A percentile compares a stretch with the other conserved stretches of the same genome.
These are phyloP conservation scores for Sugiyamaella smithiae DNA, from an alignment of 805 yeast genomes.

Conservation along the genomic window DNA sequence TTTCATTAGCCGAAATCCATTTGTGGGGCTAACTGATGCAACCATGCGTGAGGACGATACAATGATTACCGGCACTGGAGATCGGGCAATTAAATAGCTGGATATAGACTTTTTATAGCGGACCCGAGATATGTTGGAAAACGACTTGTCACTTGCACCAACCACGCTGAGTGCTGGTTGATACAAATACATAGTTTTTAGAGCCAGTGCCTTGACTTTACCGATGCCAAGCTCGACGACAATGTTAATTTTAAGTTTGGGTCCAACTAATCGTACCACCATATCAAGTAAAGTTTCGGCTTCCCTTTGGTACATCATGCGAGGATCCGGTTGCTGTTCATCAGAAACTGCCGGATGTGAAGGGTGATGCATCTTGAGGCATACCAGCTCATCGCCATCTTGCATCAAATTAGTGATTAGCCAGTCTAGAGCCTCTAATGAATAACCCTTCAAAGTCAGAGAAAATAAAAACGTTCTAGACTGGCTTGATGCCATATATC, in stretches of 20 bases:
- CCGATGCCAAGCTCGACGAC: constrained; percentile 63
- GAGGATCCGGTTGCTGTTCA: constrained; percentile 5
- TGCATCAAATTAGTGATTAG: constrained; percentile 16
- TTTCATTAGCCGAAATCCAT: not conserved
- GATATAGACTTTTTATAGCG: constrained; percentile 52
- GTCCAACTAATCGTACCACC: constrained; percentile 16
- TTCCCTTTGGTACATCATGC: constrained; percentile 17
- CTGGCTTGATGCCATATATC: constrained; percentile 6
- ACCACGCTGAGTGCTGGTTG: constrained; percentile 57
- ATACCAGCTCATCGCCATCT: constrained; percentile 27
- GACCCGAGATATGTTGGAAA: constrained; percentile 56
- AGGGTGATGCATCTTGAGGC: constrained; percentile 19
- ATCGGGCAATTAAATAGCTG: constrained; percentile 61
- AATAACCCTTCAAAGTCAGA: constrained; percentile 18
- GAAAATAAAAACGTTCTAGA: constrained; percentile 25
- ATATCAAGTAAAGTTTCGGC: constrained; percentile 20
- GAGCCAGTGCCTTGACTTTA: constrained; percentile 51
- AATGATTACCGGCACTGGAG: constrained; percentile 63
- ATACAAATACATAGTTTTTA: constrained; percentile 59
- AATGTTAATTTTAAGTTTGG: constrained; percentile 29
- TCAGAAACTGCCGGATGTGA: not conserved
- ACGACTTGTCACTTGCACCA: constrained; percentile 43
- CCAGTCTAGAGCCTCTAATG: constrained; percentile 22
- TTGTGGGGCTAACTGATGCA: not conserved
- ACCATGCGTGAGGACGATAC: constrained; percentile 41